These are phyloP conservation scores for Aspergillus neotritici DNA, from an alignment of 2,329 filamentous ascomycete genomes.

Conservation along the genomic window DNA sequence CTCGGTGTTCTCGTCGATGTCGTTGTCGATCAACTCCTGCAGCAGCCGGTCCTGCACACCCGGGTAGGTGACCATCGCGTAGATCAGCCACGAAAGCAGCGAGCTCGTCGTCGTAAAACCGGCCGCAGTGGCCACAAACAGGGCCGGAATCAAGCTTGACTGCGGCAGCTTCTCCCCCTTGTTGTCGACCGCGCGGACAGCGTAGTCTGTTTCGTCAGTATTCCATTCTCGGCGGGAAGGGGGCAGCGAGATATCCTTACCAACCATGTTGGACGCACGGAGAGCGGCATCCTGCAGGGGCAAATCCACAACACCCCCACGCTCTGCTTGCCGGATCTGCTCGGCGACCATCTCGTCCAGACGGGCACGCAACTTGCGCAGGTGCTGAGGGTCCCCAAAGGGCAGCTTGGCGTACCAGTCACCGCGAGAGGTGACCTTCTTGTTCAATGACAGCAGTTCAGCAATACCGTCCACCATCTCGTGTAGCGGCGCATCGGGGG, in stretches of 20 bases:
- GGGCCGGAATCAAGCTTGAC: conserved; percentile 34
- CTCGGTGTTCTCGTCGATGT: conserved; percentile 39
- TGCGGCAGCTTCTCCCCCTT: conserved; percentile 52
- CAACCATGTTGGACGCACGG: conserved; percentile 32
- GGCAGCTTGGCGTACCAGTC: conserved; percentile 54
- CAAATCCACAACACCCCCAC: conserved; percentile 23
- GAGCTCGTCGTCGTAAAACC: conserved; percentile 58
- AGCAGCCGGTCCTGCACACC: conserved; percentile 54
- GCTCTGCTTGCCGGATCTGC: conserved; percentile 16
- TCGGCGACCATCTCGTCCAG: conserved; percentile 19
- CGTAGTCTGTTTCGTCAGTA: conserved; percentile 40
- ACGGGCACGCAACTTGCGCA: conserved; percentile 20
- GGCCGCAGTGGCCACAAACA: conserved; percentile 52
- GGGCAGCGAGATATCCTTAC: conserved; percentile 31
- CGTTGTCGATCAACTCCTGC: conserved; percentile 53
- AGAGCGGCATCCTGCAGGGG: conserved; percentile 44
- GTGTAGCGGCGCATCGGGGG: conserved; percentile 44
- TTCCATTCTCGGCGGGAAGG: too few relatives aligned
- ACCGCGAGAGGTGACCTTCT: conserved; percentile 51
- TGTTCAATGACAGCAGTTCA: conserved; percentile 51
- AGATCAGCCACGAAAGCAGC: conserved; percentile 55
- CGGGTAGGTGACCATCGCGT: conserved; percentile 49
- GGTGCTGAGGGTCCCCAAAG: conserved; percentile 50
- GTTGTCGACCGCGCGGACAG: conserved; percentile 46
- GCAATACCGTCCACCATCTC: conserved; percentile 50